A percentile compares a stretch with the other conserved stretches of the same genome.
These are phyloP conservation scores for Kingdonia uniflora DNA, from an alignment of 164 flowering plant genomes.

Conservation along the genomic window DNA sequence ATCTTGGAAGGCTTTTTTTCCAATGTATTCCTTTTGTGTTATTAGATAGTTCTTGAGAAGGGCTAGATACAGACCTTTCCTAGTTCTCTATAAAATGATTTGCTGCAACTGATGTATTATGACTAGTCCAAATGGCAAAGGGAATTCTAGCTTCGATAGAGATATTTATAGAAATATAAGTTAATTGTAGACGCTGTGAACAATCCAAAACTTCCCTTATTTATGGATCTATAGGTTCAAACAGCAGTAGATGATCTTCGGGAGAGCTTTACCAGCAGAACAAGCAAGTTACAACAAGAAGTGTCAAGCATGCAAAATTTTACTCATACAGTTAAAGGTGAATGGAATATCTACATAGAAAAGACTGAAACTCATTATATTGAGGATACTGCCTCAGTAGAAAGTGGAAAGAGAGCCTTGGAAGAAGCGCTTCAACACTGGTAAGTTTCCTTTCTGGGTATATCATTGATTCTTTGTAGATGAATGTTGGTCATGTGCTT, in stretches of 20 bases:
- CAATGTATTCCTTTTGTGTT: not conserved
- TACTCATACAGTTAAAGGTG: constrained; percentile 50
- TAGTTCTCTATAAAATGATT: too few species aligned
- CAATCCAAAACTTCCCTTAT: not conserved
- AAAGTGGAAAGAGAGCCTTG: constrained; percentile 58
- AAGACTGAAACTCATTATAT: constrained; percentile 61
- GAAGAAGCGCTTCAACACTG: constrained; percentile 65
- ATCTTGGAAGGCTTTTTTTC: constrained; percentile 43
- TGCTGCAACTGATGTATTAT: too few species aligned
- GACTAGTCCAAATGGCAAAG: too few species aligned
- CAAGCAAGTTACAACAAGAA: constrained; percentile 60
- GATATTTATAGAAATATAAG: too few species aligned
- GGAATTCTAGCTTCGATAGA: too few species aligned
- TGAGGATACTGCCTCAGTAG: constrained; percentile 74
- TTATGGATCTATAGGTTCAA: constrained; percentile 63
- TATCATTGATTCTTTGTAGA: too few species aligned
- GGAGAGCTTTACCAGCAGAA: constrained; percentile 63
- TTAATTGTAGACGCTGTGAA: too few species aligned
- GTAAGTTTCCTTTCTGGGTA: constrained; percentile 17
- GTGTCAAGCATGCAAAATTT: constrained; percentile 72
- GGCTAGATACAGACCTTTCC: too few species aligned
- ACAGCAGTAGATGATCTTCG: constrained; percentile 65
- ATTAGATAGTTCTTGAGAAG: too few species aligned
- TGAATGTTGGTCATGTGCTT: too few species aligned
- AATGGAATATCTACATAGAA: constrained; percentile 71